Base-by-base conservation (phyloP, 73 alveolate species). In the Paramecium tetraurelia region DNA sequence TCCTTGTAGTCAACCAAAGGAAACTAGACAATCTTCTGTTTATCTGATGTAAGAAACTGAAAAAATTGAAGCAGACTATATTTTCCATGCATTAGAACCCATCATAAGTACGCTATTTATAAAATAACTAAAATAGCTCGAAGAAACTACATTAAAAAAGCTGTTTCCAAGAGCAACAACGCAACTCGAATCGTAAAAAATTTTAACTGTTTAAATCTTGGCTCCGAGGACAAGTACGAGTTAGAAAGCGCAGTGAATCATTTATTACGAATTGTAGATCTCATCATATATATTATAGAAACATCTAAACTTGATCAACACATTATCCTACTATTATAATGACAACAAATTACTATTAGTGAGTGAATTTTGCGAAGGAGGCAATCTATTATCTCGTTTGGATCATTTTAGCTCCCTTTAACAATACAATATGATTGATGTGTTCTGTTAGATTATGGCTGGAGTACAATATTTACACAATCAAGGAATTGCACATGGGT, bases 311-410 rank as follows among this genome's bases (percentile, higher is more conserved):
- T 24, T 80, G 48, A 43, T 40, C 6, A 11, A 0, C 5, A 4
- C 8, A 44, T 20, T 10, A 22, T 21, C 27, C 7, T 46, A 80
- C 29, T 80, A 80, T 80, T 80, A 46, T 48, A 40, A 48, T 22
- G 75, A 80, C 21, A 41, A 80, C 8, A 40, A 18, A 24, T 22
- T 80, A 16, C 24, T 1, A 7, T 44, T 80, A 80, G 90, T 80
- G n/a, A 22, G 33, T 10, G 90, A 80, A 22, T 80, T 16, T 46
- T 44, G 43, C 43, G 90, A 80, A 44, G 90, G 90, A 24, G 90
- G 90, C 29, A 44, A 48, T 80, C 38, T 80, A 11, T 35, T 80
- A 11, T 5, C 50, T 10, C 7, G 41, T 18, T 63, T 80, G 44
- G 90, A 80, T 24, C 7, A 41, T 12, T 75, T 75, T 38, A 48